These are phyloP conservation scores for Penicillium sp. DNA, from an alignment of 2,329 filamentous ascomycete species.

Conservation along the genomic window DNA sequence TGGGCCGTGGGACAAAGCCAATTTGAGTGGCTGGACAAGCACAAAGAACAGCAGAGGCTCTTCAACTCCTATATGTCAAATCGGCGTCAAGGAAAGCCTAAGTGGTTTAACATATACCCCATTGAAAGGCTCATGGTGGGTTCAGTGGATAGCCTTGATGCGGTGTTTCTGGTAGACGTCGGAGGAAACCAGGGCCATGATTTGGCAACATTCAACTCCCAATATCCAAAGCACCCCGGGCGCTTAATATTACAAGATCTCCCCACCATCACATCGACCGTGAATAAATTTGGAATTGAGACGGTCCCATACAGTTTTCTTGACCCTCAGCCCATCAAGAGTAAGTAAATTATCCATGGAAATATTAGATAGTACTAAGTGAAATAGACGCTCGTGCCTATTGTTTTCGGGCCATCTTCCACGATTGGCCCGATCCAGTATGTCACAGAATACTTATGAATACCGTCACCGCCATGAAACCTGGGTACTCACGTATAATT, in stretches of 20 bases:
- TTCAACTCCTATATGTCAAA: constrained; percentile 42
- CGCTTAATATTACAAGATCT: constrained; percentile 48
- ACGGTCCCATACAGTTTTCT: constrained; percentile 39
- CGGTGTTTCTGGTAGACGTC: constrained; percentile 46
- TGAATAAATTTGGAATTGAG: constrained; percentile 26
- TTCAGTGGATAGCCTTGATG: constrained; percentile 28
- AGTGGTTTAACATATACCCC: constrained; percentile 39
- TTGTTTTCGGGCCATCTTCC: constrained; percentile 44
- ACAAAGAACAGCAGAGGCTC: constrained; percentile 29
- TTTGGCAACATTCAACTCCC: constrained; percentile 33
- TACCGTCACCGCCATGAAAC: constrained; percentile 37
- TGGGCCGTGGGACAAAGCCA: constrained; percentile 39
- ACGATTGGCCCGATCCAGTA: constrained; percentile 42
- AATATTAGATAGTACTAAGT: background rate
- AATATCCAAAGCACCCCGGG: constrained; percentile 37
- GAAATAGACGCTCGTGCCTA: constrained; percentile 36
- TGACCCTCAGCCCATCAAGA: constrained; percentile 34
- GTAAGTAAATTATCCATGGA: background rate
- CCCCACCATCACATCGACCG: constrained; percentile 29
- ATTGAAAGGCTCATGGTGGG: constrained; percentile 27
- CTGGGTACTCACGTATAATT: constrained; percentile 35
- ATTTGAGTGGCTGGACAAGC: constrained; percentile 37
- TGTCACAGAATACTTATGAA: constrained; percentile 38
- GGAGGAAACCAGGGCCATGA: constrained; percentile 50
- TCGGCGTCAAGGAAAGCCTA: constrained; percentile 32